A percentile compares a stretch with the other conserved stretches of the same genome.
Evolutionary conservation across 73 alveolate genomes (phyloP).

Genomic region (Uronychia setigera): DNA sequence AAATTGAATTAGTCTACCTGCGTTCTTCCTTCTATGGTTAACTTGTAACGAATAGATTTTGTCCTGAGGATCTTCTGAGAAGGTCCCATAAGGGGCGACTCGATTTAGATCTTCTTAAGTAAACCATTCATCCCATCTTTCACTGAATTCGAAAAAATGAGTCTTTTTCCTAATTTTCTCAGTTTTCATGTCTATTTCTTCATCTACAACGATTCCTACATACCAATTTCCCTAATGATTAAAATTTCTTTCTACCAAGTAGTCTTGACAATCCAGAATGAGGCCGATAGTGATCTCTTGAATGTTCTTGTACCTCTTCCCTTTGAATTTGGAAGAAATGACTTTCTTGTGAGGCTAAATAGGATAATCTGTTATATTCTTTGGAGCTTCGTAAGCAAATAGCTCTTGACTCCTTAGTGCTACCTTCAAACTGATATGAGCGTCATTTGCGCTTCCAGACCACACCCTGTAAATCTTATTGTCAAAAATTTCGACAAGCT

Average conservation of each 20-base stretch:
- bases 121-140: conserved; percentile 66
- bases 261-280: conserved; percentile 56
- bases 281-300: conserved; percentile 12
- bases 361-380: background rate
- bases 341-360: background rate
- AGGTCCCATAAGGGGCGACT: conserved; percentile 46
- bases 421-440: background rate
- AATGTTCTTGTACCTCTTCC: background rate
- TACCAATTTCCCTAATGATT: conserved; percentile 53
- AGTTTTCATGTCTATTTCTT: background rate
- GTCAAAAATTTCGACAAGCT: conserved; percentile 30
- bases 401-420: background rate
- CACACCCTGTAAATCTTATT: conserved; percentile 34
- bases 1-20: background rate
- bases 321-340: background rate
- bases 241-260: background rate
- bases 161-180: conserved; percentile 34
- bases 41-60: conserved; percentile 35
- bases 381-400: background rate
- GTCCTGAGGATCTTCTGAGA: conserved; percentile 57
- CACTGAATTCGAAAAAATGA: conserved; percentile 62
- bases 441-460: background rate
- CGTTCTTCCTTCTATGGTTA: conserved; percentile 32
- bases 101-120: conserved; percentile 12
- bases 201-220: conserved; percentile 55